Base-by-base conservation (phyloP, 352 stramenopile species). In the Globisporangium spiculum region DNA sequence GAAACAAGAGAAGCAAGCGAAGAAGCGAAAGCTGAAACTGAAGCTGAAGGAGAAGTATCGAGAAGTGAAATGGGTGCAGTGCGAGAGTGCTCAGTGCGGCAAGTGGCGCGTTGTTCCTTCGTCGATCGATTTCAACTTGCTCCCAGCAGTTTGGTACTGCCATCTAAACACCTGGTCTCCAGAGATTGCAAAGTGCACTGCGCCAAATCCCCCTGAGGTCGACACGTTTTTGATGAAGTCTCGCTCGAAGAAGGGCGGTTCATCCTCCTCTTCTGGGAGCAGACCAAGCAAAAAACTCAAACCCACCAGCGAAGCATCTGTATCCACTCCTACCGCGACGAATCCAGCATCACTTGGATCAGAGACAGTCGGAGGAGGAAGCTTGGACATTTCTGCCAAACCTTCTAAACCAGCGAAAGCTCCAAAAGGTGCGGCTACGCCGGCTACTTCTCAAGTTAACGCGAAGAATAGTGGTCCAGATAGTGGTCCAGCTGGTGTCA, bases 101-200 rank as follows among this genome's bases (percentile, higher is more conserved):
- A 99, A 99, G 73, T 99, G 97, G 97, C 93, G 97, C 32, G 88
- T 98, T 36, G 84, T 99, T 44, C 94, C 97, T 10, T 75, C 79
- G n/a, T 86, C 78, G n/a, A 92, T 98, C 60, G 84, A 98, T 60
- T 87, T 93, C 24, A 85, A 92, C 44, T 75, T 80, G 26, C 79
- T 99, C 26, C 96, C 96, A 10, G 85, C 97, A 5, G 80, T 96
- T 30, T 99, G 88, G 88, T 92, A 86, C 54, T 96, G 88, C 59
- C 74, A 89, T 30, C 67, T 94, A 27, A 96, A 96, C 65, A 93
- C 86, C 6, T 96, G 88, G 88, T 73, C 78, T 7, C 84, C 81
- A 0, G 83, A 92, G 57, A 68, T 93, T 14, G 88, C 88, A 27
- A 91, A 79, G 22, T 96, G 88, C 65, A 81, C 68, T 5, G 83